Evolutionary conservation across 2,329 filamentous ascomycete genomes (phyloP), one percentile per base, ranked within the genome.

Genomic region (Epichloe amarillans): DNA sequence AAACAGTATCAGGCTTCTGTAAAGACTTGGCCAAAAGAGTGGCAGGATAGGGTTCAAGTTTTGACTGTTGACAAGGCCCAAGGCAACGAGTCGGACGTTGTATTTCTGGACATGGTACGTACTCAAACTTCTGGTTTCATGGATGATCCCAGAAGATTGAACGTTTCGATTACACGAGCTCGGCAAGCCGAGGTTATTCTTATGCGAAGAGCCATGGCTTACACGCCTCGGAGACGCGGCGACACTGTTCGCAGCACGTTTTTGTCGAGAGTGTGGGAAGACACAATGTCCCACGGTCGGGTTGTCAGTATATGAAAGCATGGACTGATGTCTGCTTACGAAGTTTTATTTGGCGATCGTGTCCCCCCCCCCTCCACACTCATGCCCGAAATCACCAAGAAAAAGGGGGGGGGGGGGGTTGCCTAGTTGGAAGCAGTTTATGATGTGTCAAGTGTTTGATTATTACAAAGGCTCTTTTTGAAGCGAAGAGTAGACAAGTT

Each of bases 81-180:
- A 39, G 72, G 72, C 0, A 70, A 72, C 14, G 69, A 75, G 51
- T 71, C 72, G 0, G 72, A 75, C 40, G 61, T 73, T 5, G 70
- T 75, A 0, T 68, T 73, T 36, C 61, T 75, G 0, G 72, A 75
- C 58, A 63, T 74, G 54, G 72, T 74, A 2, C 61, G 69, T n/a
- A 67, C 67, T 0, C 59, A 57, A 0, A 60, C 59, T 0, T 66
- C 68, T 0, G 63, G 62, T 0, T 73, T 74, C 47, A 67, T 73
- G 57, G 66, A 74, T 21, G 66, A 74, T 15, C 60, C 66, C 0
- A 68, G 71, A 38, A 62, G 72, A 0, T 63, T 75, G 2, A 73
- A 72, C 15, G 72, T 75, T 0, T 70, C 70, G 0, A 61, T 74
- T 7, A 74, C 72, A 0, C 62, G 72, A 3, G 70, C 71, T 0